phyloP scores from a whole-genome alignment of 2,329 filamentous ascomycete genomes.

The Aspergillus transmontanensis region DNA sequence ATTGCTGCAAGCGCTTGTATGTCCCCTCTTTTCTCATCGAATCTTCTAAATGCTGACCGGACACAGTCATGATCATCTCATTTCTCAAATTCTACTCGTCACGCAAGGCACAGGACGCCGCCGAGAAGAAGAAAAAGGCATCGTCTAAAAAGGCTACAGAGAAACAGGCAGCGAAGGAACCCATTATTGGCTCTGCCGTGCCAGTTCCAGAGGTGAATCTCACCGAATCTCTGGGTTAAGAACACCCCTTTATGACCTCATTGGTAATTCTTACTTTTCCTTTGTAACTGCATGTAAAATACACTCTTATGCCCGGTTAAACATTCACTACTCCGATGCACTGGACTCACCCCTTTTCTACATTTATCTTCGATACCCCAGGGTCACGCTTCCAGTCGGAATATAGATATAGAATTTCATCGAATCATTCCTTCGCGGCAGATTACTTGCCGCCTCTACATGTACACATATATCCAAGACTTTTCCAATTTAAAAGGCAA shows the following conservation, averaged over 20 bases:
- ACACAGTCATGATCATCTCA: constrained; percentile 50
- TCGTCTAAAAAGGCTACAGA: constrained; percentile 34
- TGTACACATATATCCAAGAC: constrained; percentile 10
- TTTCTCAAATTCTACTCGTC: constrained; percentile 50
- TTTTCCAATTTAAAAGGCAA: background rate
- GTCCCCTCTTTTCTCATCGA: constrained; percentile 16
- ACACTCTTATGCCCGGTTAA: background rate
- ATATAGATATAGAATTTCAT: constrained; percentile 1
- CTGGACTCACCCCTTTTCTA: background rate
- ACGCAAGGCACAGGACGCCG: constrained; percentile 38
- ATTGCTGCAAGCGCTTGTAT: constrained; percentile 56
- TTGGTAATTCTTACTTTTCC: background rate
- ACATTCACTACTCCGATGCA: background rate
- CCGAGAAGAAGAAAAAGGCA: constrained; percentile 38
- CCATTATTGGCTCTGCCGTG: constrained; percentile 15
- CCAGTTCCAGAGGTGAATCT: constrained; percentile 26
- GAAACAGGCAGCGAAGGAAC: constrained; percentile 19
- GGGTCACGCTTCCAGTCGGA: background rate
- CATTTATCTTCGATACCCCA: constrained; percentile 6
- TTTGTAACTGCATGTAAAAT: background rate
- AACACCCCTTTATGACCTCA: background rate
- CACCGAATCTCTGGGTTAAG: constrained; percentile 35
- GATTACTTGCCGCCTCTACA: background rate
- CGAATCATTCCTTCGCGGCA: background rate
- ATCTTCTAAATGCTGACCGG: constrained; percentile 15